A percentile compares a stretch with the other conserved stretches of the same genome.
phyloP scores from a whole-genome alignment of 2,329 filamentous ascomycete genomes.

The Mycosphaerella sp. region DNA sequence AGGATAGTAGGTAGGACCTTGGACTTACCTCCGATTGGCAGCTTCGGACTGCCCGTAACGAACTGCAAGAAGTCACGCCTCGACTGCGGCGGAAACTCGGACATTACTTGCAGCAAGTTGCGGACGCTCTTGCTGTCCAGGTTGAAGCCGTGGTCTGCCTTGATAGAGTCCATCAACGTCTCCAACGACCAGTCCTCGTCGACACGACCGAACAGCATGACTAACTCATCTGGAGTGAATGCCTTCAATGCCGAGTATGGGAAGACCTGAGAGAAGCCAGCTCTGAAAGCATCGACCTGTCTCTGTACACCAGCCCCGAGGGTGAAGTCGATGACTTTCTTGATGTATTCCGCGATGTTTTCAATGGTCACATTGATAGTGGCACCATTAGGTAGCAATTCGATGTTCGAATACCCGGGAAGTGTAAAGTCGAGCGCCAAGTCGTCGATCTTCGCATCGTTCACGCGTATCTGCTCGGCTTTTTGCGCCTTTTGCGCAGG shows the following conservation, averaged over 20 bases:
- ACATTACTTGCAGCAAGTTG: constrained; percentile 92
- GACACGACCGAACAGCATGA: constrained; percentile 85
- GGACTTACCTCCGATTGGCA: constrained; percentile 87
- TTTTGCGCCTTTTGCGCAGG: constrained; percentile 64
- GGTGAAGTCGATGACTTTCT: constrained; percentile 86
- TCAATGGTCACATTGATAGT: constrained; percentile 75
- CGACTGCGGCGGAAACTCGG: constrained; percentile 65
- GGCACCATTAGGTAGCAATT: constrained; percentile 69
- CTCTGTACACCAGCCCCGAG: constrained; percentile 79
- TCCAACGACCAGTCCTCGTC: constrained; percentile 98
- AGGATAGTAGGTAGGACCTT: not conserved
- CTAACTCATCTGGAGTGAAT: constrained; percentile 91
- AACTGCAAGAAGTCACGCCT: constrained; percentile 95
- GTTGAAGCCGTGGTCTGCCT: constrained; percentile 97
- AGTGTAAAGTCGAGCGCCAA: constrained; percentile 90
- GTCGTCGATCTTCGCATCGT: constrained; percentile 75
- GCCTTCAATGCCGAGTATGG: constrained; percentile 86
- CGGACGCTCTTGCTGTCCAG: constrained; percentile 96
- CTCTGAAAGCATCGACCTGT: constrained; percentile 85
- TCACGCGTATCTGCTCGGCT: constrained; percentile 63
- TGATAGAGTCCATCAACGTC: constrained; percentile 96
- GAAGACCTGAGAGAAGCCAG: constrained; percentile 92
- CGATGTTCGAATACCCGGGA: constrained; percentile 81
- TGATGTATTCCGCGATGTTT: constrained; percentile 84
- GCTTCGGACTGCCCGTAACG: constrained; percentile 93